A percentile compares a stretch with the other conserved stretches of the same genome.
phyloP scores from a whole-genome alignment of 352 stramenopile species.

The Globisporangium cederbergense region DNA sequence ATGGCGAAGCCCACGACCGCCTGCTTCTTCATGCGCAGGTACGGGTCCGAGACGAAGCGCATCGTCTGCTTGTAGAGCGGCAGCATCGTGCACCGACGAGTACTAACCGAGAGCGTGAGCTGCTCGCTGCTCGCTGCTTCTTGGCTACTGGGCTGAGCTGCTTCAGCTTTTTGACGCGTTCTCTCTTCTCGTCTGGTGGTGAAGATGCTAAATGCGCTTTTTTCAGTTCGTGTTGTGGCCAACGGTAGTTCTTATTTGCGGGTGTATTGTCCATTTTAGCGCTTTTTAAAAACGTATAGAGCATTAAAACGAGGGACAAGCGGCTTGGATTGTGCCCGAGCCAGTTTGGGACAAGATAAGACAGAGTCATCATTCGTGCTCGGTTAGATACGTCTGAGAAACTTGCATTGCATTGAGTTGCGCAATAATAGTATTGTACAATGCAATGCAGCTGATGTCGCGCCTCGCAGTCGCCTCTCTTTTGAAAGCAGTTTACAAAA shows the following conservation, averaged over 20 bases:
- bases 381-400: too few relatives aligned
- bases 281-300: neutral
- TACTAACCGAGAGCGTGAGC: neutral
- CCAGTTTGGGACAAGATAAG: slow-evolving; percentile 10
- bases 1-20: slow-evolving; percentile 32
- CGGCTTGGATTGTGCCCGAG: neutral
- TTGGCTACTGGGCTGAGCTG: neutral
- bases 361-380: neutral
- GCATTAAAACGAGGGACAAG: neutral
- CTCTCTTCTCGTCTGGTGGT: neutral
- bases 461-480: too few relatives aligned
- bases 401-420: too few relatives aligned
- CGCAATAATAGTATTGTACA: too few relatives aligned
- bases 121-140: too few relatives aligned
- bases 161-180: neutral
- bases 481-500: too few relatives aligned
- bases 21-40: slow-evolving; percentile 53
- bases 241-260: neutral
- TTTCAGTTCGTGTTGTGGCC: neutral
- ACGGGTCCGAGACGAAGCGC: slow-evolving; percentile 58
- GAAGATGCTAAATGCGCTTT: neutral
- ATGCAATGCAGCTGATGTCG: too few relatives aligned
- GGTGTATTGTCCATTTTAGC: neutral
- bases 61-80: slow-evolving; percentile 65
- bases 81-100: slow-evolving; percentile 23